Conservation (phyloP, 176 grass and related monocot species). For the Puccinellia tenuiflora region DNA sequence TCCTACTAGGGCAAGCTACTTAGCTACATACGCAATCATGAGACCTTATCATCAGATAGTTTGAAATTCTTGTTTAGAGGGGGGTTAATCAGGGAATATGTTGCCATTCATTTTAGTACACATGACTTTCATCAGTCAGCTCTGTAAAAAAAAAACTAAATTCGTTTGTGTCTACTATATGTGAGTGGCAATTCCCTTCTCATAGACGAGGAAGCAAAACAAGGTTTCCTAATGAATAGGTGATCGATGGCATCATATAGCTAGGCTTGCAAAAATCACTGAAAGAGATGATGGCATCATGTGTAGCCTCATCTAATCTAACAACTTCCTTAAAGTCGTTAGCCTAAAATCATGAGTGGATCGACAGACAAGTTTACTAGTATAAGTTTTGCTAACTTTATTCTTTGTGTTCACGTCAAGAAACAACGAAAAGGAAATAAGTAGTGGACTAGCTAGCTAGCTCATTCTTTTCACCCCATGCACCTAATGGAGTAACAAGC, state of each 20-base stretch:
- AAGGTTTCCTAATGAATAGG: not conserved
- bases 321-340: not conserved
- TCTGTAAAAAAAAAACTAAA: not conserved
- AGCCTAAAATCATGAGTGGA: conserved; percentile 18
- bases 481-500: not conserved
- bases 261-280: not conserved
- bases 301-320: not conserved
- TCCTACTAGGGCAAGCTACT: conserved; percentile 9
- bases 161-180: not conserved
- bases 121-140: not conserved
- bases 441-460: not conserved
- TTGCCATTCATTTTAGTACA: not conserved
- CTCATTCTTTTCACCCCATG: not conserved
- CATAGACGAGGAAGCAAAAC: not conserved
- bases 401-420: conserved; percentile 28
- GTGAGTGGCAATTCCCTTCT: not conserved
- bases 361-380: not conserved
- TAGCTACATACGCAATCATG: not conserved
- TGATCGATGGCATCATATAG: not conserved
- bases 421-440: not conserved
- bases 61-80: not conserved
- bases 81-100: not conserved
- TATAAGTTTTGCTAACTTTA: not conserved
- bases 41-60: not conserved
- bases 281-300: not conserved